Conservation (phyloP, 2,329 filamentous ascomycete genomes). For the Fusarium sp. region DNA sequence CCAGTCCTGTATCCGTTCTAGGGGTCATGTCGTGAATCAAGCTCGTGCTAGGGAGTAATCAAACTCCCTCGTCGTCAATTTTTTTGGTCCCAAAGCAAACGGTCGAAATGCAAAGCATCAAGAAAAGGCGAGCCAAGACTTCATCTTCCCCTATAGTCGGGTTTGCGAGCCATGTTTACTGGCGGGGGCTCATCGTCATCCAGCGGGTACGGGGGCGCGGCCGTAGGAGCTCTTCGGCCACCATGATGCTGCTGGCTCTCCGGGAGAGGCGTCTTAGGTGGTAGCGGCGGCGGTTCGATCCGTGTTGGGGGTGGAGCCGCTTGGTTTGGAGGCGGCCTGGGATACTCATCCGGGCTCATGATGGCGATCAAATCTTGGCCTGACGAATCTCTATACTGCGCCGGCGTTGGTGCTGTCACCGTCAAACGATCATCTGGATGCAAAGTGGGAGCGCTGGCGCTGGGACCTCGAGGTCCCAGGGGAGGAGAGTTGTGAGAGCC, state of each 20-base stretch:
- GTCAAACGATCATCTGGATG: conserved; percentile 67
- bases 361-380: conserved; percentile 80
- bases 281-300: conserved; percentile 78
- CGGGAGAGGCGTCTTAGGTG: conserved; percentile 82
- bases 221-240: conserved; percentile 54
- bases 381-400: conserved; percentile 68
- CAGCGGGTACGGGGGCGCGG: conserved; percentile 81
- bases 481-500: conserved; percentile 50
- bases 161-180: conserved; percentile 90
- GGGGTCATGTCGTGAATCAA: conserved; percentile 8
- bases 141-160: conserved; percentile 73
- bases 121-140: neutral
- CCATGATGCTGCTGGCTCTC: conserved; percentile 59
- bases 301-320: conserved; percentile 52
- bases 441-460: conserved; percentile 51
- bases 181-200: conserved; percentile 85
- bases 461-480: conserved; percentile 48
- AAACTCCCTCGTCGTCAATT: neutral
- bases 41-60: neutral
- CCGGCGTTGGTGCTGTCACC: conserved; percentile 70
- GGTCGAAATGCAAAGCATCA: neutral
- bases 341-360: conserved; percentile 71
- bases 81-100: neutral
- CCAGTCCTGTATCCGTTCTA: conserved; percentile 25
- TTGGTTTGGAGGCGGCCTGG: conserved; percentile 57